These are phyloP conservation scores for Schizosaccharomyces cryophilus DNA, from an alignment of 805 yeast species.

Conservation along the genomic window DNA sequence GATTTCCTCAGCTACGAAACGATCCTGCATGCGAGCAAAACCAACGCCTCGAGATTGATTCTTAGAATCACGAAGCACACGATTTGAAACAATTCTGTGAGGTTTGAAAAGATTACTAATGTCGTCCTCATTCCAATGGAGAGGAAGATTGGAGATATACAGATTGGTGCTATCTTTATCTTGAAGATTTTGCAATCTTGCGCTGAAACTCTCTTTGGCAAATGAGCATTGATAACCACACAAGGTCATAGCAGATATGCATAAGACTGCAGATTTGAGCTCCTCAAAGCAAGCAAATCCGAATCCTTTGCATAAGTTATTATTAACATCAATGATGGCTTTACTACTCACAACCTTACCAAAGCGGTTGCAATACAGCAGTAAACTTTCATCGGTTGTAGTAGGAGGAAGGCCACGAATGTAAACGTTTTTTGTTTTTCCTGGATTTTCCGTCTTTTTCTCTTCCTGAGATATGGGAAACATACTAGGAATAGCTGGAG, in stretches of 20 bases:
- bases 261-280: slow-evolving; percentile 9
- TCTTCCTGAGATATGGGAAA: neutral
- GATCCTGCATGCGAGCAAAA: slow-evolving; percentile 8
- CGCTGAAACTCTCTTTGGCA: slow-evolving; percentile 9
- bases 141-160: slow-evolving; percentile 10
- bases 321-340: slow-evolving; percentile 20
- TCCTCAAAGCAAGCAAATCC: slow-evolving; percentile 22
- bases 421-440: slow-evolving; percentile 24
- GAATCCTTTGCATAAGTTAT: slow-evolving; percentile 10
- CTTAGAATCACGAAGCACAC: slow-evolving; percentile 8
- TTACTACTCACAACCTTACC: slow-evolving; percentile 28
- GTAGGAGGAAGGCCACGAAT: slow-evolving; percentile 34
- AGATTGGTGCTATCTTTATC: slow-evolving; percentile 9
- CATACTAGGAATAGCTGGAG: slow-evolving; percentile 1
- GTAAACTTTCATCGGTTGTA: slow-evolving; percentile 28
- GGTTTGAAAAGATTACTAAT: neutral
- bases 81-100: slow-evolving; percentile 7
- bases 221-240: slow-evolving; percentile 11
- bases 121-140: slow-evolving; percentile 10
- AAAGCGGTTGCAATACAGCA: slow-evolving; percentile 17
- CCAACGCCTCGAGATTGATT: slow-evolving; percentile 11
- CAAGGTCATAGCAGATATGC: slow-evolving; percentile 9
- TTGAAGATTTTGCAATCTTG: slow-evolving; percentile 8
- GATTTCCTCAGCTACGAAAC: slow-evolving; percentile 7
- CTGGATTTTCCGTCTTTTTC: neutral